Base-by-base conservation (phyloP, 2,329 filamentous ascomycete species). In the Aspergillus transmontanensis region DNA sequence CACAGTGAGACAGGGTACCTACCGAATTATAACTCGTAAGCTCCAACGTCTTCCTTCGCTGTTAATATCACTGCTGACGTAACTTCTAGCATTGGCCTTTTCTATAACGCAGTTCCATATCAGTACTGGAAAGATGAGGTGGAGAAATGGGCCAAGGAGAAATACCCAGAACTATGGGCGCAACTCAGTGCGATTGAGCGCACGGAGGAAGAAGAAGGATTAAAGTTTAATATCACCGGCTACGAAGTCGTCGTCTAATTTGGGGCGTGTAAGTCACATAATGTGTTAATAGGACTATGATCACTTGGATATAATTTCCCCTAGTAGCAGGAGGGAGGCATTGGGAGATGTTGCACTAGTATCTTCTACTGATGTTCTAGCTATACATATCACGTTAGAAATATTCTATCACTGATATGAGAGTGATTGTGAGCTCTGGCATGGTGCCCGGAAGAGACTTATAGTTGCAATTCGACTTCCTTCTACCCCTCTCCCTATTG, bases 61-160 rank as follows among this genome's bases (percentile, higher is more conserved):
- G 48, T 12, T 32, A 28, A 16, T 60, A 41, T 51, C 43, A 39
- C 21, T 45, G 66, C 64, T 73, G 59, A 61, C 48, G 45, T 28
- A 4, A 3, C 45, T 57, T 9, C 61, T 60, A 93, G 92, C 34
- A 81, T 97, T 55, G 92, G 89, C 19, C 86, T 89, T 30, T 83
- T 93, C 63, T 93, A 92, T 76, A 95, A 94, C 70, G 89, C 87
- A 11, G 84, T 93, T 3, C 88, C 87, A 2, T 87, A 85, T 62
- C 84, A 85, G 63, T 83, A 85, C 58, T 84, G 87, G 71, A 92
- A 95, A 75, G 81, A 84, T 6, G 81, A 87, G 43, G 89, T 96
- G 61, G 89, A 93, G 73, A 80, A 84, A 19, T 97, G 93, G 93
- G 90, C 90, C 2, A 85, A 85, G 69, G 78, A 85, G 56, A 83